Conservation (phyloP, 2,329 filamentous ascomycete genomes). For the Nothopassalora personata region DNA sequence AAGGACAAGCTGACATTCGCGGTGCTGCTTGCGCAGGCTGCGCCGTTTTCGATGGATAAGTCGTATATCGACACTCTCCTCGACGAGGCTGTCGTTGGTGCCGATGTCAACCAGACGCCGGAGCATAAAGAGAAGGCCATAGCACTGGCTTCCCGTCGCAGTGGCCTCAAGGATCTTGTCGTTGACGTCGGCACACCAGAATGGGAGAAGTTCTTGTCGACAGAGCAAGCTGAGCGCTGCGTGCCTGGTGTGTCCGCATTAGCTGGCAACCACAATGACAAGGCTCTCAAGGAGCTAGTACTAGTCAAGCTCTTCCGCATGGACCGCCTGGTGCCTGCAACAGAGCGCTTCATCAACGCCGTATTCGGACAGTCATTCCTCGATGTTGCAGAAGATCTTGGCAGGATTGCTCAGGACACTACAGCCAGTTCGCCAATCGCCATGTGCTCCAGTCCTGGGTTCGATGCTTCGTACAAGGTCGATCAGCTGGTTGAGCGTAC, state of each 20-base stretch:
- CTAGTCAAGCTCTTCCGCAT: constrained; percentile 92
- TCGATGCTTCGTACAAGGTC: constrained; percentile 98
- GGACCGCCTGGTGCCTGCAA: constrained; percentile 87
- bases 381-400: constrained; percentile 78
- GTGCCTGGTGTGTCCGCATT: constrained; percentile 70
- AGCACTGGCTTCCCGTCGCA: constrained; percentile 61
- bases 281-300: constrained; percentile 75
- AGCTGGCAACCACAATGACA: constrained; percentile 56
- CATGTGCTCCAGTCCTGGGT: constrained; percentile 89
- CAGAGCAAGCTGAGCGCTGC: constrained; percentile 79
- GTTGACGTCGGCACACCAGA: constrained; percentile 55
- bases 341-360: constrained; percentile 79
- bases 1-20: constrained; percentile 92
- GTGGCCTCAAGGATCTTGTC: constrained; percentile 67
- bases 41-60: constrained; percentile 95
- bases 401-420: constrained; percentile 77
- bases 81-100: constrained; percentile 68
- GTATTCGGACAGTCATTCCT: constrained; percentile 82
- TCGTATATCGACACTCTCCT: constrained; percentile 78
- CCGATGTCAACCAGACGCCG: constrained; percentile 68
- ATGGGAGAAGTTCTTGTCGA: constrained; percentile 78
- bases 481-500: constrained; percentile 85
- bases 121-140: constrained; percentile 64
- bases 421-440: constrained; percentile 80
- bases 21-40: constrained; percentile 89